Percentiles rank a stretch among this genome's conserved stretches.
phyloP scores from a whole-genome alignment of 23 red algal species.

The Gracilaria domingensis region DNA sequence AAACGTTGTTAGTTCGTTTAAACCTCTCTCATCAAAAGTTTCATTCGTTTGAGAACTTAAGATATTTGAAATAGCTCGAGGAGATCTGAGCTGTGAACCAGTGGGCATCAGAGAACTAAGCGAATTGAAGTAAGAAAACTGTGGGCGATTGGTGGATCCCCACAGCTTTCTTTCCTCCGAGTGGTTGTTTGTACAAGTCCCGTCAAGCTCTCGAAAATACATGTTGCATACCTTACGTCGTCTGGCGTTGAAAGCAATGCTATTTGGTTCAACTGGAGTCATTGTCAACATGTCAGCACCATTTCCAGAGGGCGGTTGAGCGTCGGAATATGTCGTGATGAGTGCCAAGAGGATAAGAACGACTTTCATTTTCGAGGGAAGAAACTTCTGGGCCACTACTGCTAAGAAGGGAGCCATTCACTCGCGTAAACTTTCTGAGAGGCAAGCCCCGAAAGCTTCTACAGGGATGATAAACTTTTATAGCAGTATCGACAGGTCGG shows the following conservation, averaged over 20 bases:
- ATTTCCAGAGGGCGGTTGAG: neutral
- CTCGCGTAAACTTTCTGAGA: too few relatives aligned
- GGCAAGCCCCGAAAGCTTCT: too few relatives aligned
- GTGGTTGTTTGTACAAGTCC: conserved; percentile 48
- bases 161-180: neutral
- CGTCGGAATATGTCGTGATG: neutral
- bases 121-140: conserved; percentile 35
- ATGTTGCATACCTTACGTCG: neutral
- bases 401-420: neutral
- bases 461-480: neutral
- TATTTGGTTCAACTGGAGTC: neutral
- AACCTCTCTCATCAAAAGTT: conserved; percentile 36
- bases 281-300: neutral
- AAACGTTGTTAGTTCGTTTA: conserved; percentile 60
- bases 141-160: conserved; percentile 43
- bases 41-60: conserved; percentile 3
- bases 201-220: conserved; percentile 7
- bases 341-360: neutral
- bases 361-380: neutral
- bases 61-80: conserved; percentile 42
- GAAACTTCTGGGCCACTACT: neutral
- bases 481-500: too few relatives aligned
- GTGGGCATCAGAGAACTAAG: neutral
- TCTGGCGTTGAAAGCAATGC: neutral
- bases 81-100: neutral